Percentiles rank a stretch among this genome's conserved stretches.
phyloP scores from a whole-genome alignment of 176 grass and related monocot genomes.

The Carex cristatella region DNA sequence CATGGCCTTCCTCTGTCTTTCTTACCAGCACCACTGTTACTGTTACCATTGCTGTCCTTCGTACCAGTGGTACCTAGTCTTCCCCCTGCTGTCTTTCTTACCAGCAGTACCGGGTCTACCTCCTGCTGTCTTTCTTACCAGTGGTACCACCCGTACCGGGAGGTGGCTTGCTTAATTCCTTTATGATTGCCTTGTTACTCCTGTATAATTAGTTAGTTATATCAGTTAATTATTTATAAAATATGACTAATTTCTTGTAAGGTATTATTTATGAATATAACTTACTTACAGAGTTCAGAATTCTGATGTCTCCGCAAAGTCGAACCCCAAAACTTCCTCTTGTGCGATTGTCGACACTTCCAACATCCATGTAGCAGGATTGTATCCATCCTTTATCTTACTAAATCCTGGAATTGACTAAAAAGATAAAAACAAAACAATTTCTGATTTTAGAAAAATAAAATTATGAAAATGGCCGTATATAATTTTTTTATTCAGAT shows the following conservation, averaged over 20 bases:
- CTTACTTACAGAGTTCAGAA: conserved; percentile 49
- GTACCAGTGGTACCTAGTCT: too few relatives aligned
- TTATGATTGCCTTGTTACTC: conserved; percentile 46
- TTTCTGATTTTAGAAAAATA: not conserved
- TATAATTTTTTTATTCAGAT: not conserved
- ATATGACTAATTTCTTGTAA: not conserved
- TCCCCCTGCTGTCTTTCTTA: too few relatives aligned
- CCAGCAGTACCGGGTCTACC: too few relatives aligned
- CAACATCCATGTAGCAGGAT: conserved; percentile 63
- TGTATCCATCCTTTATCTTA: conserved; percentile 50
- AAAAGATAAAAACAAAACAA: not conserved
- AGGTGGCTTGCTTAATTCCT: conserved; percentile 32
- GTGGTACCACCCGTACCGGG: too few relatives aligned
- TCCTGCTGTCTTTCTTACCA: too few relatives aligned
- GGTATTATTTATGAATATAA: not conserved
- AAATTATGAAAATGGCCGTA: not conserved
- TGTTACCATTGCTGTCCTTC: too few relatives aligned
- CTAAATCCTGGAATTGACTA: conserved; percentile 40
- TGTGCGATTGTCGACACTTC: conserved; percentile 51
- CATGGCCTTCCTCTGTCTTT: too few relatives aligned
- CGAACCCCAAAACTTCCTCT: conserved; percentile 34
- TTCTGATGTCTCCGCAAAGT: conserved; percentile 37
- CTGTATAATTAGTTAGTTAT: conserved; percentile 21
- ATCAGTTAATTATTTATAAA: not conserved
- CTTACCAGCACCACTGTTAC: too few relatives aligned